Percentiles rank a stretch among this genome's conserved stretches.
phyloP scores from a whole-genome alignment of 768 basidiomycete species.

The Termitomyces bulborhizus region DNA sequence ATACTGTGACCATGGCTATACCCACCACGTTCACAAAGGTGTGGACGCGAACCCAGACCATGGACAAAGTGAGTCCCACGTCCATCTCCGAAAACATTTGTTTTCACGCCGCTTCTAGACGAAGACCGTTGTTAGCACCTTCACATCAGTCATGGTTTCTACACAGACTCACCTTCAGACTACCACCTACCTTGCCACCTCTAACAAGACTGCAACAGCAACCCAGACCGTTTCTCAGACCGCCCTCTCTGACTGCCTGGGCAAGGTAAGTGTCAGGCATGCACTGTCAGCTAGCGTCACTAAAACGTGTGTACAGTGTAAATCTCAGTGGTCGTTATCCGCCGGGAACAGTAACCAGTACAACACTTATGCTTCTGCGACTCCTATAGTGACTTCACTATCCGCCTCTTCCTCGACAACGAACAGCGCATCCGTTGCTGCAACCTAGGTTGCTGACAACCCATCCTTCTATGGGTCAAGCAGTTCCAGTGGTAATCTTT shows the following conservation, averaged over 20 bases:
- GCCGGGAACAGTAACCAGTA: constrained; percentile 43
- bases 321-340: constrained; percentile 47
- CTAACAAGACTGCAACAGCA: constrained; percentile 40
- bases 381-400: constrained; percentile 4
- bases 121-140: constrained; percentile 49
- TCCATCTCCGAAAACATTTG: neutral
- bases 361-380: constrained; percentile 37
- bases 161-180: constrained; percentile 44
- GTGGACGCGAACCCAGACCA: constrained; percentile 49
- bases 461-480: constrained; percentile 12
- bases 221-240: constrained; percentile 41
- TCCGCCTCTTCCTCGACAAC: neutral
- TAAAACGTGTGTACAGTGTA: constrained; percentile 37
- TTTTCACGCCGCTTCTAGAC: constrained; percentile 31
- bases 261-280: constrained; percentile 29
- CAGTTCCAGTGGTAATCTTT: constrained; percentile 6
- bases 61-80: constrained; percentile 40
- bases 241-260: constrained; percentile 48
- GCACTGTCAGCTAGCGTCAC: neutral
- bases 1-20: constrained; percentile 42
- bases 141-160: constrained; percentile 46
- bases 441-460: constrained; percentile 15
- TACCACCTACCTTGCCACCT: constrained; percentile 41
- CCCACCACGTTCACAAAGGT: constrained; percentile 56
- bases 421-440: constrained; percentile 12